phyloP scores from a whole-genome alignment of 106 monocot species.

The Amphibolis antarctica region DNA sequence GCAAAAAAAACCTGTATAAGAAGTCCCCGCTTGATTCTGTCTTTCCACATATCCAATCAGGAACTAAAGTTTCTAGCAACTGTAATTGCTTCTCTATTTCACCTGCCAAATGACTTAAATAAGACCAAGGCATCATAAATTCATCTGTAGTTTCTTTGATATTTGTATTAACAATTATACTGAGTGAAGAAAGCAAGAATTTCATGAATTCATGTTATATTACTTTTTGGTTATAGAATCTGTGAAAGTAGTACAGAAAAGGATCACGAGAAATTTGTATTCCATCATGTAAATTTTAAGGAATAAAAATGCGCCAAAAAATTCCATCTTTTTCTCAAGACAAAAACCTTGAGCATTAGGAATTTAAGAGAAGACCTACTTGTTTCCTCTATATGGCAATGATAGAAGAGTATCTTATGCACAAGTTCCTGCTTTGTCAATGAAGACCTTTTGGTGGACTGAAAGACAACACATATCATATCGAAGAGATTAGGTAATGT shows the following conservation, averaged over 20 bases:
- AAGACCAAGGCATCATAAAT: not conserved
- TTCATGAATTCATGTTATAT: not conserved
- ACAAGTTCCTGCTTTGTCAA: conserved; percentile 87
- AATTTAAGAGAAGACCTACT: conserved; percentile 15
- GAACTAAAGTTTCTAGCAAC: conserved; percentile 54
- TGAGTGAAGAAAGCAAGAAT: not conserved
- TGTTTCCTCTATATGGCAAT: conserved; percentile 69
- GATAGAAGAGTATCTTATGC: conserved; percentile 72
- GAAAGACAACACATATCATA: conserved; percentile 35
- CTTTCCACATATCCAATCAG: conserved; percentile 63
- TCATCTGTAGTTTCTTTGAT: not conserved
- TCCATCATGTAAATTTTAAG: not conserved
- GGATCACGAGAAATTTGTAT: not conserved
- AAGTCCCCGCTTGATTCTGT: conserved; percentile 35
- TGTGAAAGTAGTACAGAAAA: not conserved
- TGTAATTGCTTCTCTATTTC: conserved; percentile 68
- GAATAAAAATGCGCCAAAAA: not conserved
- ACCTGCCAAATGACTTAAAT: conserved; percentile 25
- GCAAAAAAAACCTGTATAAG: conserved; percentile 33
- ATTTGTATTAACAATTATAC: not conserved
- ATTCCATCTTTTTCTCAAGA: no score
- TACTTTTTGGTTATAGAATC: not conserved
- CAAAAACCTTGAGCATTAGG: no score
- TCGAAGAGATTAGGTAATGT: conserved; percentile 41
- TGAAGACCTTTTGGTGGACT: conserved; percentile 27